Conservation (phyloP, 345 rosid species). For the Rhodamnia argentea region DNA sequence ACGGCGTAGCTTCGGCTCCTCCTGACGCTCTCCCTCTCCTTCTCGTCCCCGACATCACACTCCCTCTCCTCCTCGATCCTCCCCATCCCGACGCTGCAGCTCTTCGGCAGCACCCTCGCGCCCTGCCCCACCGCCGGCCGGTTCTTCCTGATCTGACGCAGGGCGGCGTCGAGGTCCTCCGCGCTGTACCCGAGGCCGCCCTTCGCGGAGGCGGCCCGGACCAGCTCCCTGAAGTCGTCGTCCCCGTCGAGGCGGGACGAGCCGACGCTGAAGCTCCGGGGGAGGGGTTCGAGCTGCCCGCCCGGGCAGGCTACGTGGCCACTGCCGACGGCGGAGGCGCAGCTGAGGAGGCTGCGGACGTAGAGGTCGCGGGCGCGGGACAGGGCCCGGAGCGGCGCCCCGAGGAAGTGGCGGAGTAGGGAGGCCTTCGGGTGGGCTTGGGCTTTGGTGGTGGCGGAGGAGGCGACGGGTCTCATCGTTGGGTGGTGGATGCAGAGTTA, state of each 20-base stretch:
- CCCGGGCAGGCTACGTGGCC: slow-evolving; percentile 4
- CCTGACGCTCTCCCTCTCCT: not conserved
- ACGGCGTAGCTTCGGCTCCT: not conserved
- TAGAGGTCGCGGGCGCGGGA: slow-evolving; percentile 59
- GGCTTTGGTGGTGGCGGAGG: not conserved
- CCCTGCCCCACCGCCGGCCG: not conserved
- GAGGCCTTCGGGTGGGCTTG: not conserved
- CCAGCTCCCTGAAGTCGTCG: slow-evolving; percentile 54
- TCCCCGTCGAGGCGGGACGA: slow-evolving; percentile 3
- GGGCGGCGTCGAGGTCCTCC: not conserved
- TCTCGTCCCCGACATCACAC: not conserved
- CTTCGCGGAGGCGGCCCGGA: slow-evolving; percentile 4
- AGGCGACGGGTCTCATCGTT: not conserved
- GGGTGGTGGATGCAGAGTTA: not conserved
- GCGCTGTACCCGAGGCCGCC: not conserved
- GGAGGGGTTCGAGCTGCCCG: slow-evolving; percentile 18
- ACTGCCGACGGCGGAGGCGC: slow-evolving; percentile 19
- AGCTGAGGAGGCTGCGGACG: slow-evolving; percentile 49
- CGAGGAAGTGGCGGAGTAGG: slow-evolving; percentile 26
- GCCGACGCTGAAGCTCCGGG: slow-evolving; percentile 44
- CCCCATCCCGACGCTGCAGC: slow-evolving; percentile 16
- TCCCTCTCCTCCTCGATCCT: slow-evolving; percentile 13
- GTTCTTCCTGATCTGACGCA: not conserved
- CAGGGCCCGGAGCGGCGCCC: slow-evolving; percentile 33
- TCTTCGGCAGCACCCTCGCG: not conserved